A percentile compares a stretch with the other conserved stretches of the same genome.
These are phyloP conservation scores for Yarrowia keelungensis DNA, from an alignment of 805 yeast genomes.

Conservation along the genomic window DNA sequence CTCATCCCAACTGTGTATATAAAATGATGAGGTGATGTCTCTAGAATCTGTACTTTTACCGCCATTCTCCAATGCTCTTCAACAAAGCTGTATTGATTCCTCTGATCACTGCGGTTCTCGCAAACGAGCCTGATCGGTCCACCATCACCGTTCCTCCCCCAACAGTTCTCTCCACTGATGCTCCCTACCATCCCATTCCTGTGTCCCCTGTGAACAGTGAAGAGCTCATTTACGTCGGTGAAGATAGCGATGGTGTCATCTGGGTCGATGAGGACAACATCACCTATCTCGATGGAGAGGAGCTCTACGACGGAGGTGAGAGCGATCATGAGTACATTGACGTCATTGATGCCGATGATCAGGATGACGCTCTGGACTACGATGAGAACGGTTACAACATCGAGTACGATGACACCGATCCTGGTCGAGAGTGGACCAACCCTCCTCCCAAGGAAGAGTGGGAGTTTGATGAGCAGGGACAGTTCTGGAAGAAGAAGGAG, in stretches of 20 bases:
- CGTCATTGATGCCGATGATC: background rate
- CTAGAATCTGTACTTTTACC: background rate
- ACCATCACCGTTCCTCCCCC: constrained; percentile 2
- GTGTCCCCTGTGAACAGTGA: background rate
- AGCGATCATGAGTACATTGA: constrained; percentile 15
- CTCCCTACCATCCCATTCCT: background rate
- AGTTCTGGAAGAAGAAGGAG: constrained; percentile 19
- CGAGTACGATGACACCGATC: constrained; percentile 14
- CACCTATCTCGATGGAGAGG: constrained; percentile 18
- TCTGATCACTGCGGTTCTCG: background rate
- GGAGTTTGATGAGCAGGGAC: constrained; percentile 11
- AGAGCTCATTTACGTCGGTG: constrained; percentile 19
- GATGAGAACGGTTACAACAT: constrained; percentile 6
- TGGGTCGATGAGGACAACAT: constrained; percentile 14
- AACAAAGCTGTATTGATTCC: constrained; percentile 12
- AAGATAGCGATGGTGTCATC: background rate
- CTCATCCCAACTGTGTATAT: background rate
- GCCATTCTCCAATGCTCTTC: constrained; percentile 3
- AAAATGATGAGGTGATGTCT: background rate
- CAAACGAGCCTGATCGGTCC: background rate
- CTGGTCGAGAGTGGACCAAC: background rate
- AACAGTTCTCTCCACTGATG: background rate
- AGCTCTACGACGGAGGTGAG: background rate
- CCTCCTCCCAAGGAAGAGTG: constrained; percentile 10
- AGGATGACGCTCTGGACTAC: background rate